A percentile compares a stretch with the other conserved stretches of the same genome.
These are phyloP conservation scores for Hortiboletus rubellus DNA, from an alignment of 1,284 basidiomycete genomes.

Conservation along the genomic window DNA sequence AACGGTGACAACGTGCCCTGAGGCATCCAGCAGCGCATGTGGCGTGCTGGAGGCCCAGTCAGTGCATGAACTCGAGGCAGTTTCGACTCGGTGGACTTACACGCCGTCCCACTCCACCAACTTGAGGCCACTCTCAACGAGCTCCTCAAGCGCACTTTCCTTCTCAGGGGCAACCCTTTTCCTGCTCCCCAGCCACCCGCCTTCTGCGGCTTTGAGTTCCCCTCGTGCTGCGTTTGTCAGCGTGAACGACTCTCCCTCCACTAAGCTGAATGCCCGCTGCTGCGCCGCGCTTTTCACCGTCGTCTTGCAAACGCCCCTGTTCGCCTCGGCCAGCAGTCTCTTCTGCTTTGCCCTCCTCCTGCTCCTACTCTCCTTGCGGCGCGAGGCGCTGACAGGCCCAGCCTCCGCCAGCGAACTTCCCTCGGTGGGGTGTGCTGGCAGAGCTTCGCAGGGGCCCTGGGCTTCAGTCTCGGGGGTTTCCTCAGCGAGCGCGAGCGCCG, in stretches of 20 bases:
- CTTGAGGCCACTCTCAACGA: background rate
- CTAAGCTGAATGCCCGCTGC: too few species aligned
- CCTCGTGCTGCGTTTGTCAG: background rate
- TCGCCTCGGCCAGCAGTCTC: background rate
- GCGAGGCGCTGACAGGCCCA: too few species aligned
- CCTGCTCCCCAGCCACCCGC: background rate
- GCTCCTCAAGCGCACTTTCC: background rate
- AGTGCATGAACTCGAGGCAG: background rate
- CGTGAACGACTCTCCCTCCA: background rate
- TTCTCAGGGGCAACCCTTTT: background rate
- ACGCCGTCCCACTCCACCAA: background rate
- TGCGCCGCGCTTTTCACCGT: background rate
- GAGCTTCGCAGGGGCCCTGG: too few species aligned
- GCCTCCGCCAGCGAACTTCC: too few species aligned
- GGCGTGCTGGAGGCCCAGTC: background rate
- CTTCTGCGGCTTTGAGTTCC: background rate
- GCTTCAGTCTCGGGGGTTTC: too few species aligned
- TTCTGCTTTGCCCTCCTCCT: background rate
- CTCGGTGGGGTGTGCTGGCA: too few species aligned
- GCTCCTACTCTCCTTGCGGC: background rate
- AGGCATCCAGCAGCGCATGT: background rate
- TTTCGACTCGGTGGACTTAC: background rate
- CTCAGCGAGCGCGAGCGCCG: too few species aligned
- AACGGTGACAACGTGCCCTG: too few species aligned
- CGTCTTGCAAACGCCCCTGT: background rate